Conservation (phyloP, 2,329 filamentous ascomycete species). For the Arthrocladium fulminans region DNA sequence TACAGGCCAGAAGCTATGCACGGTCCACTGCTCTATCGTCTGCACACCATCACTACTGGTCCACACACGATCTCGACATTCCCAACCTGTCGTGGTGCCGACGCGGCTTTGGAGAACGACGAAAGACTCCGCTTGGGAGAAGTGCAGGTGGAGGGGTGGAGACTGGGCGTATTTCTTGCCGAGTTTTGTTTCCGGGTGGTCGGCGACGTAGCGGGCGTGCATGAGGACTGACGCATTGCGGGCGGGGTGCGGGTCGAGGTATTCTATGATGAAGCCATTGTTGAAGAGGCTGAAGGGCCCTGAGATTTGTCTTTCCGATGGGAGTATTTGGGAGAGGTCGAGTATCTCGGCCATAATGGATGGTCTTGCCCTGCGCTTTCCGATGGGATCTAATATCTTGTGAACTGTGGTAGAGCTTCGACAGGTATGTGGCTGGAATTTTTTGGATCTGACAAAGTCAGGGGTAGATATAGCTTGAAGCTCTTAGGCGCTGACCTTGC, state of each 20-base stretch:
- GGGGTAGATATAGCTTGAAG: too few species aligned
- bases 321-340: neutral
- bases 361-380: too few species aligned
- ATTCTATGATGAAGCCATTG: conserved; percentile 13
- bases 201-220: conserved; percentile 12
- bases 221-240: conserved; percentile 16
- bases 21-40: conserved; percentile 11
- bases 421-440: too few species aligned
- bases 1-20: conserved; percentile 14
- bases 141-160: conserved; percentile 17
- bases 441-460: too few species aligned
- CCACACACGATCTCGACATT: neutral
- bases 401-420: too few species aligned
- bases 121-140: conserved; percentile 14
- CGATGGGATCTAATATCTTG: too few species aligned
- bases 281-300: conserved; percentile 12
- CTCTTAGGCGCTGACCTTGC: too few species aligned
- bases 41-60: conserved; percentile 12
- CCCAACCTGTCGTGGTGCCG: conserved; percentile 10
- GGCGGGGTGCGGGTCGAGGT: conserved; percentile 11
- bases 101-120: conserved; percentile 12
- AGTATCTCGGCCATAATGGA: neutral
- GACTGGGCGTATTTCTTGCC: conserved; percentile 11
- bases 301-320: conserved; percentile 1
- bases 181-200: conserved; percentile 11